These are phyloP conservation scores for Chalaropsis thielavioides DNA, from an alignment of 2,329 filamentous ascomycete genomes.

Conservation along the genomic window DNA sequence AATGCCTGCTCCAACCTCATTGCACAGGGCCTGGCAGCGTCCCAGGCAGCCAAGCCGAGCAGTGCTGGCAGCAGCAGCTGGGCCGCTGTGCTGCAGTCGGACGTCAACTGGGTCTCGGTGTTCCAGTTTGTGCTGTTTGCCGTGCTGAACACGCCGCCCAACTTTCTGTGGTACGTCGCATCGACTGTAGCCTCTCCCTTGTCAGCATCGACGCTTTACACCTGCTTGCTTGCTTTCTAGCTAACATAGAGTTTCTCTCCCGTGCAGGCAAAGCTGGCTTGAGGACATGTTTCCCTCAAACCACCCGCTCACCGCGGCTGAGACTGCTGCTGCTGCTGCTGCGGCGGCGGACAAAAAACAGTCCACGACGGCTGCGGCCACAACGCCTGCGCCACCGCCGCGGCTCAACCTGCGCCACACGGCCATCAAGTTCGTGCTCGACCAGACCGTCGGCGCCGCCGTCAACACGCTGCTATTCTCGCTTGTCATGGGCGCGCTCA, in stretches of 20 bases:
- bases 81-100: conserved; percentile 28
- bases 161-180: conserved; percentile 55
- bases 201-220: neutral
- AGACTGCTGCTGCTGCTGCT: conserved; percentile 13
- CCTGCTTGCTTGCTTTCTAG: neutral
- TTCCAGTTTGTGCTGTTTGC: conserved; percentile 66
- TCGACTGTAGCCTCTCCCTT: neutral
- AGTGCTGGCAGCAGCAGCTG: neutral
- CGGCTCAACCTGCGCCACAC: conserved; percentile 44
- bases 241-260: neutral
- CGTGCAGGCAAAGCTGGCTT: conserved; percentile 55
- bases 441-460: conserved; percentile 52
- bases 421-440: conserved; percentile 49
- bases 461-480: conserved; percentile 53
- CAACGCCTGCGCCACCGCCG: conserved; percentile 24
- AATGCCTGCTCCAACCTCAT: conserved; percentile 56
- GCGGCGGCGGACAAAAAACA: too few relatives aligned
- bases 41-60: conserved; percentile 30
- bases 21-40: conserved; percentile 54
- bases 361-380: conserved; percentile 31
- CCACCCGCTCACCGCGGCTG: conserved; percentile 24
- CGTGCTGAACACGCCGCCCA: conserved; percentile 60
- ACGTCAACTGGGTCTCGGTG: conserved; percentile 51
- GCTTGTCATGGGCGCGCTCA: conserved; percentile 42
- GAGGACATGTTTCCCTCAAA: conserved; percentile 61